Conservation (phyloP, 2,329 filamentous ascomycete genomes). For the Aspergillus quadricinctus region DNA sequence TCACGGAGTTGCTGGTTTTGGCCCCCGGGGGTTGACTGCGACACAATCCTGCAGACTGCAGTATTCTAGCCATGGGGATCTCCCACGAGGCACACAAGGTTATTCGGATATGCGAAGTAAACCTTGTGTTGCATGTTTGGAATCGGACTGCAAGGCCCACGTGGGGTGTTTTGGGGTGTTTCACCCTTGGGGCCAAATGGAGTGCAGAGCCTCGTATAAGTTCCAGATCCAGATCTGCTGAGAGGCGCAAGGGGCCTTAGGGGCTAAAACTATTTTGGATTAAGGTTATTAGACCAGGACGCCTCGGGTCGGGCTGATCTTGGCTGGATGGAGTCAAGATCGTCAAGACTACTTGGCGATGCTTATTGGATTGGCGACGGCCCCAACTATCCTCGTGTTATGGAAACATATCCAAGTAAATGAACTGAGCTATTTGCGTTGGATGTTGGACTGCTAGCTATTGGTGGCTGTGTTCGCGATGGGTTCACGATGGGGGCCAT, state of each 20-base stretch:
- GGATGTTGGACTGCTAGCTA: background rate
- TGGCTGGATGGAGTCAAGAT: background rate
- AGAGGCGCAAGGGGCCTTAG: background rate
- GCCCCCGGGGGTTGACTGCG: too few species aligned
- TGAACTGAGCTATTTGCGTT: background rate
- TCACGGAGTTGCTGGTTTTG: too few species aligned
- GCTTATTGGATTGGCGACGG: background rate
- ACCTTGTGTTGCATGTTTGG: background rate
- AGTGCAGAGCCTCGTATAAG: background rate
- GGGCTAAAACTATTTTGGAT: background rate
- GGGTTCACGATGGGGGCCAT: conserved; percentile 1
- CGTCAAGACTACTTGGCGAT: conserved; percentile 1
- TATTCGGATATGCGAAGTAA: too few species aligned
- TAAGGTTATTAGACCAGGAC: background rate
- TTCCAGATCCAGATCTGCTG: background rate
- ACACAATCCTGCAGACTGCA: too few species aligned
- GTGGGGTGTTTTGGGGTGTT: too few species aligned
- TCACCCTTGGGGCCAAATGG: background rate
- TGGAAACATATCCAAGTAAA: too few species aligned
- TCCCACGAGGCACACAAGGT: too few species aligned
- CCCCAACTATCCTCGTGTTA: too few species aligned
- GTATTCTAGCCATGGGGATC: too few species aligned
- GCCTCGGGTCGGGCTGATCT: background rate
- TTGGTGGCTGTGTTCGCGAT: conserved; percentile 2
- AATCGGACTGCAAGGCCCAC: background rate